Evolutionary conservation across 805 yeast species (phyloP), one percentile per base, ranked within the genome.

Genomic region (Candida arabinofermentans): DNA sequence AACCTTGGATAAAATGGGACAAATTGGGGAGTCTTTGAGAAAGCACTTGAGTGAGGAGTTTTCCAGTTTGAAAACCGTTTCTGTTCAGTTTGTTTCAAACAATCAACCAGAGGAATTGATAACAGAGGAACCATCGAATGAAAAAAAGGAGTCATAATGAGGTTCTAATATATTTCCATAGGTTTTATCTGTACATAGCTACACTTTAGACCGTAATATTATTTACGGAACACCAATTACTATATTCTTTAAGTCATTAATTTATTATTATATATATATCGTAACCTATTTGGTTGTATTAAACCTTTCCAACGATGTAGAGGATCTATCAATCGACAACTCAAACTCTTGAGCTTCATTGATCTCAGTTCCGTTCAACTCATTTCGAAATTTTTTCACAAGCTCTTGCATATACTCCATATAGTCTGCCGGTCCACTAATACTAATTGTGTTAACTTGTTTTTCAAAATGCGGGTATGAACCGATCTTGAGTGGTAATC

Each of bases 401-500:
- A 83, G 54, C 2, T 54, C 49, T 24, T 71, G 55, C 49, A 86
- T 61, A 34, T 55, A 60, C 0, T 56, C 59, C 2, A 51, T 48
- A 14, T 69, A 63, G 9, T 63, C 61, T 17, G 53, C 57, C 16
- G 76, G 74, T 1, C 95, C 95, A 29, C 86, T 69, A 14, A 88
- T 72, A 51, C 95, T 83, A 16, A 88, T 77, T 0, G 95, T 86
- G 50, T 77, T 83, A 40, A 77, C 65, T 1, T 75, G 71, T 62
- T 77, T 72, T 13, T 72, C 71, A 64, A 76, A 72, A 60, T 88
- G 96, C 1, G 96, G 96, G 57, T 88, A 88, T 26, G 90, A 81
- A 3, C 96, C 96, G 36, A 88, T 71, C 55, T 87, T 88, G 38
- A 87, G 70, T 8, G 37, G 41, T n/a, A 44, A 23, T n/a, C 61